These are phyloP conservation scores for Breynia disticha DNA, from an alignment of 441 rosid genomes.

Conservation along the genomic window DNA sequence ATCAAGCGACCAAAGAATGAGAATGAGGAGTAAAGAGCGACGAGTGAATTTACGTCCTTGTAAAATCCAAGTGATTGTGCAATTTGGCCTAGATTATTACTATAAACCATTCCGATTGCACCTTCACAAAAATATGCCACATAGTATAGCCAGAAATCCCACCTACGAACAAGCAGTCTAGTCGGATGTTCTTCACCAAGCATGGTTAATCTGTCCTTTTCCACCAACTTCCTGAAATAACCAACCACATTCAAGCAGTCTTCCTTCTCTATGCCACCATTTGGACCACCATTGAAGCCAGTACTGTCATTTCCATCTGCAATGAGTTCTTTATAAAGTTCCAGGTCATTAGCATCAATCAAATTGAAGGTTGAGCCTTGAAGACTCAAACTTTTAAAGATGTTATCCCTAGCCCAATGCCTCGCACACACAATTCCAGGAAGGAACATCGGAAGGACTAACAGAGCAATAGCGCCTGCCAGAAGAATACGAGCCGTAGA, in stretches of 20 bases:
- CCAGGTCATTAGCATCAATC: slow-evolving; percentile 33
- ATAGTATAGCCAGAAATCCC: slow-evolving; percentile 81
- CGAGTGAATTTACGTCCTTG: slow-evolving; percentile 28
- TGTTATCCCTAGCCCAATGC: slow-evolving; percentile 22
- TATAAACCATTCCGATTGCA: slow-evolving; percentile 69
- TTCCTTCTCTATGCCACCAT: slow-evolving; percentile 9
- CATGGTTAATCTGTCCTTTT: slow-evolving; percentile 29
- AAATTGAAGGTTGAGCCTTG: slow-evolving; percentile 23
- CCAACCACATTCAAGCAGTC: slow-evolving; percentile 8
- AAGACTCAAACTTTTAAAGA: slow-evolving; percentile 15
- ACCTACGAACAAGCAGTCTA: slow-evolving; percentile 31
- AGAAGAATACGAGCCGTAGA: slow-evolving; percentile 44
- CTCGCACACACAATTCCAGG: slow-evolving; percentile 42
- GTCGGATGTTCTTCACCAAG: slow-evolving; percentile 76
- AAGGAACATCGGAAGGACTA: slow-evolving; percentile 43
- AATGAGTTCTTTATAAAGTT: slow-evolving; percentile 35
- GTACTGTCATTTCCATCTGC: slow-evolving; percentile 12
- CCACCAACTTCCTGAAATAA: slow-evolving; percentile 19
- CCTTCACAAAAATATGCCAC: slow-evolving; percentile 66
- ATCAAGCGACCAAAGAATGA: slow-evolving; percentile 81
- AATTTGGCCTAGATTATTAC: slow-evolving; percentile 83
- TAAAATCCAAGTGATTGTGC: slow-evolving; percentile 54
- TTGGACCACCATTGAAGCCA: slow-evolving; percentile 9
- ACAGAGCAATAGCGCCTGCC: slow-evolving; percentile 45
- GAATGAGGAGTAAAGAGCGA: slow-evolving; percentile 72